Percentiles rank a stretch among this genome's conserved stretches.
phyloP scores from a whole-genome alignment of 2,329 filamentous ascomycete species.

The Nannizzia gypsea region DNA sequence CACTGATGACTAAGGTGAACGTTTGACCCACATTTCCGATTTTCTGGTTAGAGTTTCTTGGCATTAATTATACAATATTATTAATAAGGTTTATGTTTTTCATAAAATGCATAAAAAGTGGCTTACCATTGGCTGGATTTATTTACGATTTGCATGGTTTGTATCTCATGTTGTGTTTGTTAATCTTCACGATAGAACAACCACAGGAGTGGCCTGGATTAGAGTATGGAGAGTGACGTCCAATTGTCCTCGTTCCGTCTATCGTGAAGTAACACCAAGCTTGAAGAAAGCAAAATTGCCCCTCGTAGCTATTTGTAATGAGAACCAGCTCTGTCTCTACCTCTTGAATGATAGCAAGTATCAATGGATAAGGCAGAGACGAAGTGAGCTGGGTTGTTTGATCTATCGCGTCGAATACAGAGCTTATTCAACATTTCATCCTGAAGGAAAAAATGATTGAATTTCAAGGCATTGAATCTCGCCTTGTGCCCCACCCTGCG shows the following conservation, averaged over 20 bases:
- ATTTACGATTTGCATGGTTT: not conserved
- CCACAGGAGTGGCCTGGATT: not conserved
- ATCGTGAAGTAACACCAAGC: not conserved
- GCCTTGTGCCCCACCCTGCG: slow-evolving; percentile 44
- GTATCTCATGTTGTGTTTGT: not conserved
- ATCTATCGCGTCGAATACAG: slow-evolving; percentile 44
- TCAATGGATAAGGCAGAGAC: not conserved
- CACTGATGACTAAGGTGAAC: not conserved
- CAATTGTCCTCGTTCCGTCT: not conserved
- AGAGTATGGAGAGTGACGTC: slow-evolving; percentile 2
- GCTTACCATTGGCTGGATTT: not conserved
- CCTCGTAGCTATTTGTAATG: not conserved
- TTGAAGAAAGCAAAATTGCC: not conserved
- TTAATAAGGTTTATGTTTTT: not conserved
- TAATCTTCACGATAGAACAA: not conserved
- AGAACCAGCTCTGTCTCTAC: not conserved
- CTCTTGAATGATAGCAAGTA: not conserved
- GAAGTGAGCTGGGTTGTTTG: slow-evolving; percentile 16
- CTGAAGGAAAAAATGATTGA: slow-evolving; percentile 18
- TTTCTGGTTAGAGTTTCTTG: not conserved
- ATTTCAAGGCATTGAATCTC: slow-evolving; percentile 40
- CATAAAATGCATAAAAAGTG: not conserved
- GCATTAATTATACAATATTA: not conserved
- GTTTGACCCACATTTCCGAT: not conserved
- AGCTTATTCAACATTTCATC: slow-evolving; percentile 28